Evolutionary conservation across 164 flowering plant species (phyloP).

Genomic region (Protea cynaroides): DNA sequence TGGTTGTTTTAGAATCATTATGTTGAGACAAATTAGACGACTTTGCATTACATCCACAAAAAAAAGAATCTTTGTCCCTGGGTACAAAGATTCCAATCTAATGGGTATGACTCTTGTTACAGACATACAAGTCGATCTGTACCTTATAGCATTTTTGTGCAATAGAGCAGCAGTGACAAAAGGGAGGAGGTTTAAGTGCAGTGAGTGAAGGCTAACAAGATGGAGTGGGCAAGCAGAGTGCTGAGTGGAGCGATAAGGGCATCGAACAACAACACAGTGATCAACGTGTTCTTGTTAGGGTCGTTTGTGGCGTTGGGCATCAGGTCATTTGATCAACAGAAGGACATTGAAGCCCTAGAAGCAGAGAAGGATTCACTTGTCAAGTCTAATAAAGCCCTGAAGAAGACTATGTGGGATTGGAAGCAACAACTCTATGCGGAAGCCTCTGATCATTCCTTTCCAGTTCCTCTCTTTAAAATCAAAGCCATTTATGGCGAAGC

Average conservation of each 20-base stretch:
- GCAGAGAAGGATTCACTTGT: conserved; percentile 47
- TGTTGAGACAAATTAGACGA: no score
- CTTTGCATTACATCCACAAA: no score
- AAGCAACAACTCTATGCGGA: conserved; percentile 71
- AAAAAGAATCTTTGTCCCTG: no score
- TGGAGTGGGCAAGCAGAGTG: conserved; percentile 37
- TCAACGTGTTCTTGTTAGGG: conserved; percentile 35
- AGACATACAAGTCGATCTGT: no score
- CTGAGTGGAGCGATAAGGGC: conserved; percentile 15
- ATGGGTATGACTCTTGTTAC: no score
- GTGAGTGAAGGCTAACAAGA: conserved; percentile 3
- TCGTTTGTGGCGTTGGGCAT: conserved; percentile 33
- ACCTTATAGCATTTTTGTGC: no score
- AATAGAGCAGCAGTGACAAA: no score
- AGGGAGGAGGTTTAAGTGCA: no score
- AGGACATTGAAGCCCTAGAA: conserved; percentile 45
- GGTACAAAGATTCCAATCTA: no score
- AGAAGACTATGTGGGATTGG: conserved; percentile 68
- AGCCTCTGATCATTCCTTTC: conserved; percentile 28
- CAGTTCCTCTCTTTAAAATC: conserved; percentile 45
- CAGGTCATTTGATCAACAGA: conserved; percentile 56
- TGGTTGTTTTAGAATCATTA: no score
- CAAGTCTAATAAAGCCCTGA: conserved; percentile 54
- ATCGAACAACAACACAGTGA: conserved; percentile 37
- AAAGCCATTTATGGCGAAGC: conserved; percentile 58